Percentiles rank a stretch among this genome's conserved stretches.
phyloP scores from a whole-genome alignment of 495 filamentous ascomycete genomes.

The Aspergillus kassunensis region DNA sequence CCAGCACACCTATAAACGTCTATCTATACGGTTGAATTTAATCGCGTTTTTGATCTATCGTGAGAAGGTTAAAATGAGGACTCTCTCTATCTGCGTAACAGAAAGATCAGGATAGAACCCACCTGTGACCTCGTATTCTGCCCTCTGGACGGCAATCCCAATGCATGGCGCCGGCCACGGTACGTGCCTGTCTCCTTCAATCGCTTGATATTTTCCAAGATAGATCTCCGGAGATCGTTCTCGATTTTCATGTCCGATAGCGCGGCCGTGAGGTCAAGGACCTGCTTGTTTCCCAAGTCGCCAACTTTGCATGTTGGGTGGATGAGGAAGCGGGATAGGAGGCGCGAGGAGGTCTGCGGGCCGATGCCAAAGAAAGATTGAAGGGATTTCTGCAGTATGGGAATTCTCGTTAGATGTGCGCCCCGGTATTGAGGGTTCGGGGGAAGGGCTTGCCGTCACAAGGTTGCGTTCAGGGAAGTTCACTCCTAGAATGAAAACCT shows the following conservation, averaged over 20 bases:
- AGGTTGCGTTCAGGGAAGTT: conserved; percentile 80
- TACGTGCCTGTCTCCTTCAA: conserved; percentile 90
- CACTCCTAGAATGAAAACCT: conserved; percentile 81
- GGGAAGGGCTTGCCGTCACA: conserved; percentile 59
- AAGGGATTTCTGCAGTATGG: conserved; percentile 65
- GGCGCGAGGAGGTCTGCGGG: conserved; percentile 58
- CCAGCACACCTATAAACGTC: conserved; percentile 35
- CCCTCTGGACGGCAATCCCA: conserved; percentile 81
- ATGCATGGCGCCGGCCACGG: conserved; percentile 83
- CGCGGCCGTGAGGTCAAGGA: conserved; percentile 75
- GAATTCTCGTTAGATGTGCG: conserved; percentile 15
- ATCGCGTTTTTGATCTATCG: conserved; percentile 65
- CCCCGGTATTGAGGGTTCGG: conserved; percentile 7
- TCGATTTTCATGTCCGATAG: conserved; percentile 92
- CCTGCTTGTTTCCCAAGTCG: conserved; percentile 62
- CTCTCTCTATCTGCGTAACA: neutral
- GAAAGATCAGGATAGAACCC: conserved; percentile 23
- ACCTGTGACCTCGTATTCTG: conserved; percentile 83
- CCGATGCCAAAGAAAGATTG: conserved; percentile 90
- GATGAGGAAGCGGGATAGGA: conserved; percentile 84
- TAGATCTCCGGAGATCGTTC: conserved; percentile 72
- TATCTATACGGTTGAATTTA: conserved; percentile 76
- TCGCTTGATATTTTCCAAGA: conserved; percentile 80
- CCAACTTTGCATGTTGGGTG: conserved; percentile 74
- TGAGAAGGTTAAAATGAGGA: conserved; percentile 10